Evolutionary conservation across 2,329 filamentous ascomycete genomes (phyloP), one percentile per base, ranked within the genome.

Genomic region (Parafenestella ontariensis): DNA sequence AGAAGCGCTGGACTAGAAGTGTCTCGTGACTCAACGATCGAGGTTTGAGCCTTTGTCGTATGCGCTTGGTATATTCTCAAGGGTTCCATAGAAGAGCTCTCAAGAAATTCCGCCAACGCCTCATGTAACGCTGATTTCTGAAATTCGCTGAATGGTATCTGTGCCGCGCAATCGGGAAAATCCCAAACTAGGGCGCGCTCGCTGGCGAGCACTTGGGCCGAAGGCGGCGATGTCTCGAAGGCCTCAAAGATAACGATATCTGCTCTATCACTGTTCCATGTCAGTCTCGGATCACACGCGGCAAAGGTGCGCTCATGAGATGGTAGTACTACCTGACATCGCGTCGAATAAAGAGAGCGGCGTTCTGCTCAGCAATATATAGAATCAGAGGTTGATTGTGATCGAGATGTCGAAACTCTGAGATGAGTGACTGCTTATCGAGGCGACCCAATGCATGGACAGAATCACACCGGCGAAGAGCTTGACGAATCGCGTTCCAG

Each of bases 201-300:
- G 0, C 82, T 72, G 1, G 77, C 77, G 1, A 87, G 73, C 1
- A 87, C 81, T 8, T 79, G 71, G 34, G 82, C 75, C 0, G 83
- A 82, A 1, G 65, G 64, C 0, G 87, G 75, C 0, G 84, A 86
- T 0, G 81, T 77, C 65, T 89, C 85, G 51, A 88, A 88, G 0
- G 78, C 77, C 66, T 89, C 86, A 43, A 87, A 82, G 57, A 84
- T 11, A 63, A 80, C 58, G 21, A 46, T 31, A 34, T 39, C 40
- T 21, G 8, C 56, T 47, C 46, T 31, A 24, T 6, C 37, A 48
- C 43, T 56, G 28, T 31, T 17, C 7, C 62, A 58, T 17, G 46
- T 76, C 34, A 29, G 63, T 46, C 3, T 51, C 15, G 4, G 49
- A 28, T 34, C 34, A 23, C n/a, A 20, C 28, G 15, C 28, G 37